phyloP scores from a whole-genome alignment of 202 grass and related monocot genomes.

The Saccharum hybrid region DNA sequence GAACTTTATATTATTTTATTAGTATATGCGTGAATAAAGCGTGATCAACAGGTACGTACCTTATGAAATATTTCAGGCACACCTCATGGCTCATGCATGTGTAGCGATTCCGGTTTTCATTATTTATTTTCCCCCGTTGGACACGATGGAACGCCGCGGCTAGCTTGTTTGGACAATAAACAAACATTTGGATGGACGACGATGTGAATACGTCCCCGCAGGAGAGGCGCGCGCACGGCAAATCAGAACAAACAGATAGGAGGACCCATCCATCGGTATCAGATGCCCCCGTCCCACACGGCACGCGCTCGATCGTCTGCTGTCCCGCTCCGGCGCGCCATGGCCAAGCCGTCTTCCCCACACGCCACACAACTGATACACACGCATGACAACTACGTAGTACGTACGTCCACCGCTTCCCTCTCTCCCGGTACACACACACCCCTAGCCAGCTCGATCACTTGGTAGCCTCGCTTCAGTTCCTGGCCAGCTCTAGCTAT shows the following conservation, averaged over 20 bases:
- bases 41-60: background rate
- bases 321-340: background rate
- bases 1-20: too few species aligned
- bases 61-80: background rate
- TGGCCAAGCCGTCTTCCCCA: background rate
- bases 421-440: constrained; percentile 1
- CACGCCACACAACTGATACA: background rate
- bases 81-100: background rate
- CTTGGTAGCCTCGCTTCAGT: too few species aligned
- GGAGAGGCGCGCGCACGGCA: constrained; percentile 7
- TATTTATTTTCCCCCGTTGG: too few species aligned
- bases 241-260: background rate
- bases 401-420: background rate
- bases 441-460: background rate
- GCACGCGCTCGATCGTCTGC: constrained; percentile 22
- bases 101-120: too few species aligned
- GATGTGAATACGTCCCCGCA: constrained; percentile 1
- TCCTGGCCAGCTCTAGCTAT: background rate
- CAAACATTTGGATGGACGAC: background rate
- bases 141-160: background rate
- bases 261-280: background rate
- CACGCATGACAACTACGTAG: constrained; percentile 40
- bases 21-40: background rate
- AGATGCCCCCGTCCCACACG: constrained; percentile 30
- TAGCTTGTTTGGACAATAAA: too few species aligned